Base-by-base conservation (phyloP, 805 yeast species). In the Starmera amethionina region DNA sequence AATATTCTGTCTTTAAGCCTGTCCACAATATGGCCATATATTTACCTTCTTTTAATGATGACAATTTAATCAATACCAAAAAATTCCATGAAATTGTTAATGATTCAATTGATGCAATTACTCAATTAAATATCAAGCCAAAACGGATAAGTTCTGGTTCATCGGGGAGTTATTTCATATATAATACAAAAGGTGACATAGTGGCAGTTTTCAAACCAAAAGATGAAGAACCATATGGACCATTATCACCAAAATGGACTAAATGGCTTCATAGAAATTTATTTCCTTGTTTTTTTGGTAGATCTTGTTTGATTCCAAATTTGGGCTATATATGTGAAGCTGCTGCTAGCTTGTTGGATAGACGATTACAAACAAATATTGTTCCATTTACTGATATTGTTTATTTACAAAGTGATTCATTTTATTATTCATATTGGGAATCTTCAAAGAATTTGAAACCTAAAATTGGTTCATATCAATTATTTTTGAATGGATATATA, bases 211-310 rank as follows among this genome's bases (percentile, higher is more conserved):
- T 82, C 64, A 82, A 82, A 54, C 89, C 89, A 5, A 80, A 79
- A 52, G 87, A 81, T 56, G 89, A 82, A 55, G 88, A 82, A 49
- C 89, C 88, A 0, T 82, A 82, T 52, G 89, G 88, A 0, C 85
- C 87, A 1, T 52, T 82, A 39, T 75, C 83, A 4, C 88, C 89
- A 1, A 82, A 82, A 54, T 79, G 88, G 87, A 73, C 83, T 2
- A 82, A 82, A 58, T 82, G 89, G 88, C 54, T 79, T 4, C 88
- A 82, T 52, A 56, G 88, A 47, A 82, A 80, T 25, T 68, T 82
- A 45, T 82, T 82, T 42, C 89, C 89, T 3, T 82, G 87, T 49
- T 81, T 79, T 53, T 82, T 82, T 59, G 88, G 89, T 5, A 56
- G 89, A 39, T 71, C 81, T 29, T 81, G 88, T 54, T 58, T 82